Conservation (phyloP, 2,329 filamentous ascomycete species). For the Pseudogymnoascus verrucosus region DNA sequence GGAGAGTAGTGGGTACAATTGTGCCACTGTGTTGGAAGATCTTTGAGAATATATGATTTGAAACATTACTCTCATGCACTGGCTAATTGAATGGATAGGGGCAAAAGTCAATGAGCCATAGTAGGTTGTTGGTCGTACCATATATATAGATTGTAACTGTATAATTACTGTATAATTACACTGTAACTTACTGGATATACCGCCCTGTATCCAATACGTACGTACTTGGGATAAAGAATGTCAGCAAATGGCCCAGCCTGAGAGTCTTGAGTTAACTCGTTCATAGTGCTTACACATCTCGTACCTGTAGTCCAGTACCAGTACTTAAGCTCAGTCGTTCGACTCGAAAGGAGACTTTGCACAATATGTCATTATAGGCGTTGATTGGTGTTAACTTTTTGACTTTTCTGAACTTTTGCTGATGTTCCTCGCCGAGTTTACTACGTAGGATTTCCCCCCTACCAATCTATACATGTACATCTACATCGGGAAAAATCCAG, state of each 20-base stretch:
- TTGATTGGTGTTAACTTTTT: background rate
- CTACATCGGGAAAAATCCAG: background rate
- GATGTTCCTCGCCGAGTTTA: background rate
- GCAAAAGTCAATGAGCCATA: background rate
- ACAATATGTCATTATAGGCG: background rate
- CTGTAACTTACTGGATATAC: background rate
- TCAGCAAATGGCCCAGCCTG: background rate
- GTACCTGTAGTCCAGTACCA: background rate
- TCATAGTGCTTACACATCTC: background rate
- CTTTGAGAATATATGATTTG: background rate
- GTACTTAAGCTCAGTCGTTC: background rate
- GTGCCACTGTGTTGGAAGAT: background rate
- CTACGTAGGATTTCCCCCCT: background rate
- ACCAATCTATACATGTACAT: background rate
- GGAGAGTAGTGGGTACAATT: background rate
- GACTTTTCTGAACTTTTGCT: background rate
- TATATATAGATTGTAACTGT: background rate
- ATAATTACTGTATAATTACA: background rate
- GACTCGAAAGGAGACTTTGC: background rate
- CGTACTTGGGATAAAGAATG: background rate
- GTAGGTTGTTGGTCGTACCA: background rate
- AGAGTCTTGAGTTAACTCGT: background rate
- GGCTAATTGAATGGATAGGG: background rate
- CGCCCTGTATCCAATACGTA: background rate
- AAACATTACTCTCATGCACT: conserved; percentile 8